A percentile compares a stretch with the other conserved stretches of the same genome.
Evolutionary conservation across 768 basidiomycete genomes (phyloP).

Genomic region (Lentinula raphanica): DNA sequence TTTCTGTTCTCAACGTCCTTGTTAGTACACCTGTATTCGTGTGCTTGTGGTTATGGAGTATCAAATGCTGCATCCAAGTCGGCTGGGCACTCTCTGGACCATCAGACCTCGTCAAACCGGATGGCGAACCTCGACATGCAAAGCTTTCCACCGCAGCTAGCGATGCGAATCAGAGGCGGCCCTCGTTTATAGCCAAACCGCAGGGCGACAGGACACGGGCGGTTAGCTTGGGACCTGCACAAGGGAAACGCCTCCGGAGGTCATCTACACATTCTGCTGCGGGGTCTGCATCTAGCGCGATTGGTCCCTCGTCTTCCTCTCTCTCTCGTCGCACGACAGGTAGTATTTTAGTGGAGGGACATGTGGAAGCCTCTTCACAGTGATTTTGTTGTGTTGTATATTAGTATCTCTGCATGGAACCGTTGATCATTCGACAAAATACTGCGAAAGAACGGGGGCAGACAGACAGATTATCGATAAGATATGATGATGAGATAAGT

Average conservation of each 20-base stretch:
- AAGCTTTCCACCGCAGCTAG: not conserved
- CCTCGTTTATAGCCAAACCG: not conserved
- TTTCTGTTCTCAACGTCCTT: slow-evolving; percentile 78
- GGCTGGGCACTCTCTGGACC: slow-evolving; percentile 74
- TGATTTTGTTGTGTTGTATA: not conserved
- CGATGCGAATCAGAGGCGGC: not conserved
- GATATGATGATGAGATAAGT: too few relatives aligned
- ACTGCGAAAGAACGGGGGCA: too few relatives aligned
- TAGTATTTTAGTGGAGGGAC: not conserved
- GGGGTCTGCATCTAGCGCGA: not conserved
- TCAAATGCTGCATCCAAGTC: slow-evolving; percentile 73
- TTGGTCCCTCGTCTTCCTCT: not conserved
- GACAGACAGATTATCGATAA: too few relatives aligned
- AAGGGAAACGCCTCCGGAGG: not conserved
- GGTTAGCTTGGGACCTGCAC: not conserved
- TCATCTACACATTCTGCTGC: slow-evolving; percentile 4
- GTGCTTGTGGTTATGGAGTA: slow-evolving; percentile 85
- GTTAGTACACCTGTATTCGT: slow-evolving; percentile 77
- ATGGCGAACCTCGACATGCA: not conserved
- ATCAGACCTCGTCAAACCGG: slow-evolving; percentile 4
- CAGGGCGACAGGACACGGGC: not conserved
- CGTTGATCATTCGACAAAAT: too few relatives aligned
- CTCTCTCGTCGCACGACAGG: not conserved
- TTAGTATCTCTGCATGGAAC: too few relatives aligned
- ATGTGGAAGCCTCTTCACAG: not conserved